Percentiles rank a stretch among this genome's conserved stretches.
These are phyloP conservation scores for Cercospora berteroae DNA, from an alignment of 2,329 filamentous ascomycete species.

Conservation along the genomic window DNA sequence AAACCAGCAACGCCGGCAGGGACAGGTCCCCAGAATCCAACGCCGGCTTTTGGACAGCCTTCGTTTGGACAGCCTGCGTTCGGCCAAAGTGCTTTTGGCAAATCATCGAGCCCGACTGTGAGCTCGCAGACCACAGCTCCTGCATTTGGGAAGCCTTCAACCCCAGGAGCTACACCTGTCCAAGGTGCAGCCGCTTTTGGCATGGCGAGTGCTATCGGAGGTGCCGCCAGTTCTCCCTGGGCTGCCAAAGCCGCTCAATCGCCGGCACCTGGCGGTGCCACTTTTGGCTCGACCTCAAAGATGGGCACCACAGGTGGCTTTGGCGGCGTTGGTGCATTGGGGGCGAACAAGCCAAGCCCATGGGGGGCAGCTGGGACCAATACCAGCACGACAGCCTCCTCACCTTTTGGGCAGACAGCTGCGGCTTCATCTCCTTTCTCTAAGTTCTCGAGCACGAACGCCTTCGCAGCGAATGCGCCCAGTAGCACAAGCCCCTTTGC, in stretches of 20 bases:
- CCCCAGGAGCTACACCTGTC: not conserved
- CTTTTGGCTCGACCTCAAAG: conserved; percentile 14
- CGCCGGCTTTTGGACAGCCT: conserved; percentile 27
- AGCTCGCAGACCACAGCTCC: conserved; percentile 8
- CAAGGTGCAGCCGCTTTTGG: conserved; percentile 5
- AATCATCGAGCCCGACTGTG: conserved; percentile 22
- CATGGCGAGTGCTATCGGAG: conserved; percentile 5
- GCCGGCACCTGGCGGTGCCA: conserved; percentile 1
- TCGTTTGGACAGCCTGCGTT: conserved; percentile 15
- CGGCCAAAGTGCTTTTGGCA: conserved; percentile 16
- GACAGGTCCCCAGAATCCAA: not conserved
- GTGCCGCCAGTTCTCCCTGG: not conserved
- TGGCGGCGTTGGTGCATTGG: conserved; percentile 13
- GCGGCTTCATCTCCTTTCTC: conserved; percentile 1
- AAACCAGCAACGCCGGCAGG: not conserved
- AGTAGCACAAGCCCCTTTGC: not conserved
- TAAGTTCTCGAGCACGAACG: not conserved
- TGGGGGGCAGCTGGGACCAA: conserved; percentile 2
- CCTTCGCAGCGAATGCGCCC: not conserved
- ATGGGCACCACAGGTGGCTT: conserved; percentile 8
- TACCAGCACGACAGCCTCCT: conserved; percentile 9
- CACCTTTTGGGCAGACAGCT: conserved; percentile 23
- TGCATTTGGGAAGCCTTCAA: conserved; percentile 16
- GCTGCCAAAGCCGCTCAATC: not conserved
- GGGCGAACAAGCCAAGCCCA: conserved; percentile 5